Evolutionary conservation across 2,329 filamentous ascomycete genomes (phyloP), one percentile per base, ranked within the genome.

Genomic region (Aureobasidium zeae): DNA sequence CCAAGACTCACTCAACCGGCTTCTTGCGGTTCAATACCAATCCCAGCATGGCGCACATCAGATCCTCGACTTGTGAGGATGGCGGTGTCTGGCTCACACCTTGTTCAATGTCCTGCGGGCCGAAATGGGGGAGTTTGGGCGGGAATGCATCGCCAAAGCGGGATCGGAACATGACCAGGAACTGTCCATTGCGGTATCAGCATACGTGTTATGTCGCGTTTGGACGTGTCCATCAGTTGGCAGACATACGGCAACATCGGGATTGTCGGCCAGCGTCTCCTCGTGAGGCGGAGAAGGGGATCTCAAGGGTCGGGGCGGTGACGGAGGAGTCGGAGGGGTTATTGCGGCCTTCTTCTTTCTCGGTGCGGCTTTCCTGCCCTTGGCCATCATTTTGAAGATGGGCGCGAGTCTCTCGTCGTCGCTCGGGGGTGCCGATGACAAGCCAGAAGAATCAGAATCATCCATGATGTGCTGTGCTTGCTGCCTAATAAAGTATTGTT

Each of bases 151-250:
- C 87, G 65, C 76, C 80, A 65, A 98, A 96, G 58, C 91, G 86
- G 64, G 84, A 83, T 63, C 89, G 80, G 67, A 96, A 98, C 86
- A 94, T 95, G 53, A 96, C 86, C 64, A 98, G 85, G 67, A 98
- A 95, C 86, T 95, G 58, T 48, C 53, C 54, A 57, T 57, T 52
- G 45, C 53, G 46, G 46, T 50, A 50, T 54, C 49, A 53, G 47
- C 73, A 72, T 71, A 71, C 61, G 17, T 25, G 28, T 13, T 10
- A 12, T 29, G 52, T 51, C 57, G 56, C 57, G 52, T 47, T 48
- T 41, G 54, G 51, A 54, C 49, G 56, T 50, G 53, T 52, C 26
- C 49, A 32, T 12, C 13, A 25, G 16, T 33, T 38, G 46, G 19
- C 44, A 45, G 32, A 85, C 88, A 66, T 74, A 95, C 88, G 55